phyloP scores from a whole-genome alignment of 495 filamentous ascomycete genomes.

The Mytilinidion resinicola region DNA sequence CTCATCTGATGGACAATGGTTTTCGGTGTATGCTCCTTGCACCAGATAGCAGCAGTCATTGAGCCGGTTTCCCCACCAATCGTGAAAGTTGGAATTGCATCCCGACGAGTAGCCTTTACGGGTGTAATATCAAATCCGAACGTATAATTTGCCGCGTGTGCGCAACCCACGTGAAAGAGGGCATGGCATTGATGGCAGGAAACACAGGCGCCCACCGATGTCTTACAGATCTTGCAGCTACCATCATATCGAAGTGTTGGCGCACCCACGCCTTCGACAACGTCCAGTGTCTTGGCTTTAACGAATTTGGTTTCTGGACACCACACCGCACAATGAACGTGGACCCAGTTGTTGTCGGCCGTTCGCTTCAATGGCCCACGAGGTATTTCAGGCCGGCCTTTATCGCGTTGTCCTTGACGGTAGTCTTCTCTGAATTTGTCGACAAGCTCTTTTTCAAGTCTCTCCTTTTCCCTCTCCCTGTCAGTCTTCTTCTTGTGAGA shows the following conservation, averaged over 20 bases:
- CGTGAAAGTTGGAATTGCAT: constrained; percentile 62
- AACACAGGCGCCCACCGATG: constrained; percentile 66
- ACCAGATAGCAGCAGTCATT: constrained; percentile 77
- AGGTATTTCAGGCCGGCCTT: constrained; percentile 72
- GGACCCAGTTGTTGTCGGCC: constrained; percentile 95
- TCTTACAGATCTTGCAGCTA: constrained; percentile 82
- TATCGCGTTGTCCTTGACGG: constrained; percentile 70
- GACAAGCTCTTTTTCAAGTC: constrained; percentile 73
- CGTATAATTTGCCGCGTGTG: constrained; percentile 70
- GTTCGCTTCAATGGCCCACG: constrained; percentile 91
- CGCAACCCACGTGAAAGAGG: constrained; percentile 83
- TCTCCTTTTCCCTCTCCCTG: constrained; percentile 82
- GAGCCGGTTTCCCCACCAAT: constrained; percentile 70
- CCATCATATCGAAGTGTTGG: constrained; percentile 64
- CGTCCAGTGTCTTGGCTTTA: constrained; percentile 69
- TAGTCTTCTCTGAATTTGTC: constrained; percentile 69
- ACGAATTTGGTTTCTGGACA: constrained; percentile 88
- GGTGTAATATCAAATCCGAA: constrained; percentile 89
- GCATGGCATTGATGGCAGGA: constrained; percentile 74
- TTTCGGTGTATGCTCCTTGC: constrained; percentile 71
- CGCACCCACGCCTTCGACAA: constrained; percentile 80
- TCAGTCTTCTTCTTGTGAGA: constrained; percentile 91
- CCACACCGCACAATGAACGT: constrained; percentile 87
- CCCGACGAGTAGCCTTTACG: constrained; percentile 77
- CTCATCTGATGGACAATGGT: constrained; percentile 67